A percentile compares a stretch with the other conserved stretches of the same genome.
Conservation (phyloP, 495 filamentous ascomycete genomes). For the Opeltia flavorubescens region DNA sequence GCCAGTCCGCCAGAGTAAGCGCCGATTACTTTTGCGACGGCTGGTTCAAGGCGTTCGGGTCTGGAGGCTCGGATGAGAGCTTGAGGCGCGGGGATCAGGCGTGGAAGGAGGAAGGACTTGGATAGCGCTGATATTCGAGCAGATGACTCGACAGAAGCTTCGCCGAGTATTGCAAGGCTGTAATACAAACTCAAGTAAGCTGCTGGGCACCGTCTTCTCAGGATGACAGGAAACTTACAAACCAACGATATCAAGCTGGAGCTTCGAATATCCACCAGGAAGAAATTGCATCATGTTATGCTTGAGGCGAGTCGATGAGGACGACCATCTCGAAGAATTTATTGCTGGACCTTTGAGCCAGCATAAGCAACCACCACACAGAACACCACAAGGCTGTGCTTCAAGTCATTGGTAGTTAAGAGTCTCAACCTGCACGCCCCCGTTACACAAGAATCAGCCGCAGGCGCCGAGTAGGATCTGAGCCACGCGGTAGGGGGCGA, state of each 20-base stretch:
- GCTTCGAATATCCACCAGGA: slow-evolving; percentile 2
- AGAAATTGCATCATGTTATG: not conserved
- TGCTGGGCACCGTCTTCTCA: too few relatives aligned
- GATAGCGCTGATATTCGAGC: slow-evolving; percentile 25
- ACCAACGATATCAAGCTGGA: slow-evolving; percentile 17
- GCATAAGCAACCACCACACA: not conserved
- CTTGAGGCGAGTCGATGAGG: not conserved
- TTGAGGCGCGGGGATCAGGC: slow-evolving; percentile 54
- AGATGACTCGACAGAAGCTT: slow-evolving; percentile 15
- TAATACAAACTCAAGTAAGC: not conserved
- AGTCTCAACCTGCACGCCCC: too few relatives aligned
- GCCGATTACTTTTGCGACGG: slow-evolving; percentile 13
- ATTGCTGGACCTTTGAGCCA: not conserved
- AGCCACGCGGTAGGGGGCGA: too few relatives aligned
- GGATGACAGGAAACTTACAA: slow-evolving; percentile 8
- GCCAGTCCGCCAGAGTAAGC: slow-evolving; percentile 11
- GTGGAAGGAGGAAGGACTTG: slow-evolving; percentile 28
- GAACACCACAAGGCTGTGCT: too few relatives aligned
- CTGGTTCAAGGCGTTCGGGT: slow-evolving; percentile 27
- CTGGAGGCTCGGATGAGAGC: slow-evolving; percentile 43
- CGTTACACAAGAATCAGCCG: not conserved
- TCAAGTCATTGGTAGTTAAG: too few relatives aligned
- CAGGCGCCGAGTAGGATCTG: too few relatives aligned
- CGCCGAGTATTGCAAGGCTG: slow-evolving; percentile 16
- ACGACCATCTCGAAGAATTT: too few relatives aligned